Base-by-base conservation (phyloP, 495 filamentous ascomycete species). In the Thermochaetoides thermophila region DNA sequence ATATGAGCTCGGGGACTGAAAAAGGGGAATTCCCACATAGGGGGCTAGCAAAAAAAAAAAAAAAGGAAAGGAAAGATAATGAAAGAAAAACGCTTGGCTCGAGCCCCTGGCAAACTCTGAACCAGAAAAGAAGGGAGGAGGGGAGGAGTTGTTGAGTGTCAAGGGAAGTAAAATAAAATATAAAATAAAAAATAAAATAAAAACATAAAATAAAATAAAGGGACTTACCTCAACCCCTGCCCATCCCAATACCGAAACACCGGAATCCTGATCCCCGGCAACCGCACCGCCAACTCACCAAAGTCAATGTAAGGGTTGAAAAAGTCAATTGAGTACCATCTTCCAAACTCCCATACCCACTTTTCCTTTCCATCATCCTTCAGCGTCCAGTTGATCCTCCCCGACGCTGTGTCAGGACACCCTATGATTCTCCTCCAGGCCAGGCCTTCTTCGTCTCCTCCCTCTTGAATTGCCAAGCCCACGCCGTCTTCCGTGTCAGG, bases 241-340 rank as follows among this genome's bases (percentile, higher is more conserved):
- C 79, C 79, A 53, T 89, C 78, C 61, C 86, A 78, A 51, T 92
- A 87, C 32, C 71, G 72, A 44, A 84, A 64, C 16, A 89, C 76
- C 12, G 76, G 75, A 3, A 94, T 49, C 7, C 64, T 66, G 35
- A 85, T 83, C 0, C 84, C 83, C 4, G 87, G 87, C 12, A 96
- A 45, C 31, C 72, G 68, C 14, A 96, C 54, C n/a, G 77, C 66
- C 45, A 93, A 82, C 36, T 79, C 77, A 65, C 42, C 38, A 34
- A 95, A 92, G 51, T 85, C 79, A 26, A 97, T 49, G 61, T 86
- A 94, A n/a, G 76, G 74, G 48, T 94, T 95, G 44, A 75, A 89
- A 55, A 97, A 95, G 55, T 95, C 87, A 27, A 71, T 68, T 17
- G 63, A 55, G 52, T 92, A 93, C 29, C 66, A 57, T 39, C 53